Conservation (phyloP, 2,329 filamentous ascomycete species). For the Chaetoscypha palmicola region DNA sequence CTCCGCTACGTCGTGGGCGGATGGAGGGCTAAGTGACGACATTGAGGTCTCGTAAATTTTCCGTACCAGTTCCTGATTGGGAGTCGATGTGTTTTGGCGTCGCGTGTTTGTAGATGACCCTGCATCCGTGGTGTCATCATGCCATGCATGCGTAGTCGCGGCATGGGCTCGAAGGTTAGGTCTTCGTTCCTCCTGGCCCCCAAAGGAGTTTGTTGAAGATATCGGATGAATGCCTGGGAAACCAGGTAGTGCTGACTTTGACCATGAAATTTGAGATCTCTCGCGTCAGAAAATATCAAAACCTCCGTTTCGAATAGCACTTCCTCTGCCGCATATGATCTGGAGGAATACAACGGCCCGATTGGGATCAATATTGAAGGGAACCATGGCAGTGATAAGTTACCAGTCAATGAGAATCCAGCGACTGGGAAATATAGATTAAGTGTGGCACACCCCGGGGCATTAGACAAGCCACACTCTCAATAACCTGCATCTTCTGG, state of each 20-base stretch:
- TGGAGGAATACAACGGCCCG: constrained; percentile 5
- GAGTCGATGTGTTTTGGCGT: constrained; percentile 1
- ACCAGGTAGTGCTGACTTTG: neutral
- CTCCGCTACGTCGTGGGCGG: neutral
- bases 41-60: neutral
- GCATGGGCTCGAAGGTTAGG: constrained; percentile 2
- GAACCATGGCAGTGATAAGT: neutral
- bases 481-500: constrained; percentile 1
- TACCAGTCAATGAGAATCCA: constrained; percentile 8
- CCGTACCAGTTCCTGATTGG: too few relatives aligned
- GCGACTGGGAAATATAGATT: constrained; percentile 5
- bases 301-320: neutral
- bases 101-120: constrained; percentile 6
- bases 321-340: neutral
- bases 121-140: constrained; percentile 9
- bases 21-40: neutral
- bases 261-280: neutral
- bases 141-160: constrained; percentile 11
- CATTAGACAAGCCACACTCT: constrained; percentile 7
- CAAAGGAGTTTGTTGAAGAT: constrained; percentile 1
- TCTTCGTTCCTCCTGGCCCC: constrained; percentile 4
- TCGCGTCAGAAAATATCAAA: neutral
- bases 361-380: constrained; percentile 1
- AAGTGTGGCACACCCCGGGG: constrained; percentile 10
- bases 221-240: neutral